phyloP scores from a whole-genome alignment of 2,329 filamentous ascomycete genomes.

The Aspergillus calidoustus region DNA sequence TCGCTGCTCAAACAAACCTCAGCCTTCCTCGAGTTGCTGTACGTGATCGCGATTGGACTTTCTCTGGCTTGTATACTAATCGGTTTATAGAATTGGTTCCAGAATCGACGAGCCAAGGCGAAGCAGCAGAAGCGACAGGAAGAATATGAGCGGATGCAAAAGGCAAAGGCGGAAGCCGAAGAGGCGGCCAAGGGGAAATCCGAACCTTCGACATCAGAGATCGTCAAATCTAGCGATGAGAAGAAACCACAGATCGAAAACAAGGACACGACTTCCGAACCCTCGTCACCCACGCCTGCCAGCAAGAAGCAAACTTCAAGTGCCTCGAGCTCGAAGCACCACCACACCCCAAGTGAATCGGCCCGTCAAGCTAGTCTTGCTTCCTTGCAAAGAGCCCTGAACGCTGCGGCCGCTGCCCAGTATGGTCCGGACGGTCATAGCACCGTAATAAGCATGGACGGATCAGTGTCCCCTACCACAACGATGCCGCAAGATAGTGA shows the following conservation, averaged over 20 bases:
- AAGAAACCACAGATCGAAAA: conserved; percentile 29
- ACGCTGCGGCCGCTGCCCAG: conserved; percentile 46
- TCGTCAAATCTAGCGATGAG: conserved; percentile 30
- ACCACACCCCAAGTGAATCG: conserved; percentile 44
- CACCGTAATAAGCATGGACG: conserved; percentile 31
- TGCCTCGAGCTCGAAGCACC: conserved; percentile 37
- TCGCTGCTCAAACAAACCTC: conserved; percentile 54
- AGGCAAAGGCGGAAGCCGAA: conserved; percentile 42
- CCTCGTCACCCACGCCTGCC: conserved; percentile 28
- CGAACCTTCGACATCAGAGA: conserved; percentile 32
- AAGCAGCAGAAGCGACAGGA: conserved; percentile 57
- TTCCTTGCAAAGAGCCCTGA: conserved; percentile 50
- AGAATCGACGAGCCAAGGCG: conserved; percentile 57
- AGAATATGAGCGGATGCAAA: conserved; percentile 53
- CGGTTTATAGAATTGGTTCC: conserved; percentile 54
- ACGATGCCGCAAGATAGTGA: conserved; percentile 25
- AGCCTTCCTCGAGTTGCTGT: conserved; percentile 56
- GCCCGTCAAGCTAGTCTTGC: conserved; percentile 48
- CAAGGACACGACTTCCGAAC: conserved; percentile 33
- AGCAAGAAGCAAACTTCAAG: conserved; percentile 26
- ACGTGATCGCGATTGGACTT: conserved; percentile 30
- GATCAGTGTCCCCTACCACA: conserved; percentile 35
- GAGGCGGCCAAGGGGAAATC: conserved; percentile 39
- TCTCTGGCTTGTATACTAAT: conserved; percentile 15
- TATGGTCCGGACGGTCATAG: conserved; percentile 30